A percentile compares a stretch with the other conserved stretches of the same genome.
Conservation (phyloP, 805 yeast species). For the Jamesozyma lodderae region DNA sequence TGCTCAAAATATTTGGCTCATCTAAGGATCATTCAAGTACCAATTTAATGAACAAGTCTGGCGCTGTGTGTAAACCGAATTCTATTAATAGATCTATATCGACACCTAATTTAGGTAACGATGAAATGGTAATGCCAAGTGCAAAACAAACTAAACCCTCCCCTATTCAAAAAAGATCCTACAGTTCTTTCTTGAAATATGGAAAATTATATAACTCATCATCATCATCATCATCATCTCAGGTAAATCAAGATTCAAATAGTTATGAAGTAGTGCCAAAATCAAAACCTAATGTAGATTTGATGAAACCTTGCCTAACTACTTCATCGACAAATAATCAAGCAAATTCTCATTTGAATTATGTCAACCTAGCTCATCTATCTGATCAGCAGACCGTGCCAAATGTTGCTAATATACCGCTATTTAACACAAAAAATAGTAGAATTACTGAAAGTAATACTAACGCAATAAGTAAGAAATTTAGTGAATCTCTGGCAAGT, state of each 20-base stretch:
- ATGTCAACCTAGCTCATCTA: too few relatives aligned
- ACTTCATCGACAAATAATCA: too few relatives aligned
- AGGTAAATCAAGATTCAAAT: too few relatives aligned
- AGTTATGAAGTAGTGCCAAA: slow-evolving; percentile 20
- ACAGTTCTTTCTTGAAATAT: slow-evolving; percentile 18
- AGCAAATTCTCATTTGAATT: too few relatives aligned
- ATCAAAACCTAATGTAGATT: slow-evolving; percentile 9
- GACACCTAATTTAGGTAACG: slow-evolving; percentile 3
- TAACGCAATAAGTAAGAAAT: too few relatives aligned
- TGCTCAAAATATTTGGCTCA: slow-evolving; percentile 27
- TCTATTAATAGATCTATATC: slow-evolving; percentile 7
- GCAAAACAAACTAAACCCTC: slow-evolving; percentile 1
- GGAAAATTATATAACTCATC: slow-evolving; percentile 7
- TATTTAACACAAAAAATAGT: slow-evolving; percentile 3
- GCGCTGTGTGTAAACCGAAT: background rate
- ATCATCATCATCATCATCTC: background rate
- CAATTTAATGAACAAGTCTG: background rate
- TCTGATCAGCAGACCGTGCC: too few relatives aligned
- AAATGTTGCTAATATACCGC: slow-evolving; percentile 5
- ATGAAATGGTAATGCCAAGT: slow-evolving; percentile 5
- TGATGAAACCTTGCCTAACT: slow-evolving; percentile 1
- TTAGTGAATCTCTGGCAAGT: too few relatives aligned
- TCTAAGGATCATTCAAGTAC: slow-evolving; percentile 6
- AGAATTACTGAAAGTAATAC: too few relatives aligned
- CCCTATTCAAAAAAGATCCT: slow-evolving; percentile 16